These are phyloP conservation scores for Boletus sp. DNA, from an alignment of 768 basidiomycete genomes.

Conservation along the genomic window DNA sequence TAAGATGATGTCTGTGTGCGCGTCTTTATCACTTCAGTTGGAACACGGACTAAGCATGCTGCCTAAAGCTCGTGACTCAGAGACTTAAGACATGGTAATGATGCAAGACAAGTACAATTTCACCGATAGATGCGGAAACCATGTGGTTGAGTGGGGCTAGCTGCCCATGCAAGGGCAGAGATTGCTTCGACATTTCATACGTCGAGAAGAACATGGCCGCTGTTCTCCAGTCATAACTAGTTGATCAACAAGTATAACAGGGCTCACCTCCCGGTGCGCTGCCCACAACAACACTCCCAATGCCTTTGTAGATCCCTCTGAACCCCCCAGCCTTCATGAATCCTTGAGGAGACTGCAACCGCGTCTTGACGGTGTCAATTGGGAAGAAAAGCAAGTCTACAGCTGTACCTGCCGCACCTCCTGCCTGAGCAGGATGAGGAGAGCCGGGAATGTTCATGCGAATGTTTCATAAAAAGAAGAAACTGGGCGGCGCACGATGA, in stretches of 20 bases:
- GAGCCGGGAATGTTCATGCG: conserved; percentile 12
- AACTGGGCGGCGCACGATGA: conserved; percentile 37
- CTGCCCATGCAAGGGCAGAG: conserved; percentile 58
- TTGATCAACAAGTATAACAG: not conserved
- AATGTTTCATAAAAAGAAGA: conserved; percentile 2
- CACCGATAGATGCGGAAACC: conserved; percentile 56
- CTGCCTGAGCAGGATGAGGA: conserved; percentile 52
- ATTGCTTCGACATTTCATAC: conserved; percentile 84
- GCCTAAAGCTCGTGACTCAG: conserved; percentile 43
- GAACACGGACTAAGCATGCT: conserved; percentile 91
- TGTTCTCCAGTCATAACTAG: conserved; percentile 31
- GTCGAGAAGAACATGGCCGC: conserved; percentile 95
- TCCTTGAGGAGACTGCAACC: conserved; percentile 85
- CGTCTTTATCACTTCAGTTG: conserved; percentile 95
- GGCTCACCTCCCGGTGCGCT: conserved; percentile 89
- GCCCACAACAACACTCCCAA: conserved; percentile 92
- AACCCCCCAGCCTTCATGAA: conserved; percentile 87
- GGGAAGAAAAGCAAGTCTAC: conserved; percentile 97
- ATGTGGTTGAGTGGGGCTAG: conserved; percentile 66
- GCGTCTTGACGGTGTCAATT: conserved; percentile 95
- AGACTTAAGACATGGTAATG: conserved; percentile 5
- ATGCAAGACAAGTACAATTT: conserved; percentile 44
- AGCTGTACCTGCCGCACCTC: conserved; percentile 87
- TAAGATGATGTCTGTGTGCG: conserved; percentile 86
- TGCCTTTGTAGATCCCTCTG: conserved; percentile 85